Base-by-base conservation (phyloP, 306 rosid species). In the Abrus precatorius region DNA sequence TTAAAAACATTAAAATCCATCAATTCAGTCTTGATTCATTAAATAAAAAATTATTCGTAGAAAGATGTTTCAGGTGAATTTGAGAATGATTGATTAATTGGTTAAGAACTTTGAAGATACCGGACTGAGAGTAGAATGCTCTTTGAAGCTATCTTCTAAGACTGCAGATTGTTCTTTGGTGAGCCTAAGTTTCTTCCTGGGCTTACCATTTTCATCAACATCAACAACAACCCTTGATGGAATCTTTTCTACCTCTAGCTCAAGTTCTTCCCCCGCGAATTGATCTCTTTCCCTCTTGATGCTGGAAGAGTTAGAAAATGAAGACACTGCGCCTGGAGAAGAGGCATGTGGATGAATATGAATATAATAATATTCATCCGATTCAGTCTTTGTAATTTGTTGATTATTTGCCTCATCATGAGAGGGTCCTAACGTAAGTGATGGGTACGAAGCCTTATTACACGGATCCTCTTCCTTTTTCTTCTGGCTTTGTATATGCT, bases 171-270 rank as follows among this genome's bases (percentile, higher is more conserved):
- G 99, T 60, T 93, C 54, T 86, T 91, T 91, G 20, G 92, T 88
- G 66, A 95, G 94, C 84, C 98, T 86, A 27, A 95, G 97, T 82
- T 95, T 95, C 90, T 95, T 95, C 77, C 92, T 87, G 72, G 90
- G 85, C 81, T 83, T 83, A 68, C 86, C 89, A 34, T 83, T 71
- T 4, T 84, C 91, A 10, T 91, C 90, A 10, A 78, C 84, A 59
- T 78, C 83, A 14, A 56, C 86, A n/a, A 27, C 57, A 8, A 71
- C 62, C 61, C 76, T 85, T 32, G 86, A 84, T 49, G 30, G 70
- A 47, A 44, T 43, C 64, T 49, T 79, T 36, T 90, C 85, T 45
- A 66, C 41, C 7, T 68, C 86, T 7, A 68, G 13, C 60, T 83
- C 84, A 36, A 62, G 47, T 49, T 86, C 90, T 52, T 75, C 85